These are phyloP conservation scores for Seiridium unicorne DNA, from an alignment of 2,329 filamentous ascomycete genomes.

Conservation along the genomic window DNA sequence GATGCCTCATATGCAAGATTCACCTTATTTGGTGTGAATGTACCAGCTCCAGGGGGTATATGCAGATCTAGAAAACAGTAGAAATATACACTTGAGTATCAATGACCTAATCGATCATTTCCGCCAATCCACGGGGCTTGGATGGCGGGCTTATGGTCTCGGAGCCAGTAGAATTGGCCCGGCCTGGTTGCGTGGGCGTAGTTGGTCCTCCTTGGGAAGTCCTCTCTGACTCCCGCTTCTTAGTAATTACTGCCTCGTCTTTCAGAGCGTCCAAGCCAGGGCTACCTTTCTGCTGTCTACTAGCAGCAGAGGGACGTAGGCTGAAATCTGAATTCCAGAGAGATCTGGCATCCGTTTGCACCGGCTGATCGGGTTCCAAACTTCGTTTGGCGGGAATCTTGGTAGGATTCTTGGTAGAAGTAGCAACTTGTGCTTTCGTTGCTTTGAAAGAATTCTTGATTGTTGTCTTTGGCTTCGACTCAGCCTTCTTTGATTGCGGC, in stretches of 20 bases:
- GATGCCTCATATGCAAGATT: not conserved
- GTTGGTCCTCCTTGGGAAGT: constrained; percentile 13
- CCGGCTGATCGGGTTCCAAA: constrained; percentile 15
- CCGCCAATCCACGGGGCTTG: constrained; percentile 6
- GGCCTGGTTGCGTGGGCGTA: constrained; percentile 20
- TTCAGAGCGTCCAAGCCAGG: not conserved
- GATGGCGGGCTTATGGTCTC: constrained; percentile 14
- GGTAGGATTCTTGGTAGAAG: constrained; percentile 19
- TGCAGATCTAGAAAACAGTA: not conserved
- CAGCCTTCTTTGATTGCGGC: constrained; percentile 40
- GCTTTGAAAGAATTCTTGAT: constrained; percentile 28
- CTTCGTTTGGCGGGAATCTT: constrained; percentile 25
- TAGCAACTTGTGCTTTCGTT: constrained; percentile 17
- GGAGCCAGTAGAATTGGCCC: constrained; percentile 11
- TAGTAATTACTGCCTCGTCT: constrained; percentile 12
- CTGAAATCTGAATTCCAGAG: constrained; percentile 5
- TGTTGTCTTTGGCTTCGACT: constrained; percentile 34
- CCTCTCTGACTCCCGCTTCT: constrained; percentile 11
- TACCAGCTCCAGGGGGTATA: not conserved
- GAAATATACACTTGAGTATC: not conserved
- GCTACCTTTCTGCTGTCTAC: not conserved
- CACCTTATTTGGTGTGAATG: not conserved
- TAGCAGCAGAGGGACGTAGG: constrained; percentile 4
- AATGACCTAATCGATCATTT: constrained; percentile 7
- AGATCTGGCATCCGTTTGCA: not conserved